Evolutionary conservation across 1,284 basidiomycete species (phyloP), one percentile per base, ranked within the genome.

Genomic region (Kwoniella shivajii): DNA sequence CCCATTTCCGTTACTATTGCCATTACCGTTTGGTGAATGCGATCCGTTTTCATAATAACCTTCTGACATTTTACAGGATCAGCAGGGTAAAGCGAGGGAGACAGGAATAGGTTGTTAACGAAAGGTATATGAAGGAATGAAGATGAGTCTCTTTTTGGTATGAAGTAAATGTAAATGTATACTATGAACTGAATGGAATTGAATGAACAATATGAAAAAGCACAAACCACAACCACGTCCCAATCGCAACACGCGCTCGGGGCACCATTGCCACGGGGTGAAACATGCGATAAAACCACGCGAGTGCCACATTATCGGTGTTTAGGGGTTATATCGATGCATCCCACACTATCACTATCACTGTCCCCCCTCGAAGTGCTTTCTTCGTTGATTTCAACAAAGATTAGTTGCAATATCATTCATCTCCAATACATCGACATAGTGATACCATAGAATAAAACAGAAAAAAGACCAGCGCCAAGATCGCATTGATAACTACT

Each of bases 11-110:
- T 18, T 18, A 24, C 27, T 42, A 6, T 18, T 45, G n/a, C 50
- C 41, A 13, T 53, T 49, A 14, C 49, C 56, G 27, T 62, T 56
- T 29, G 61, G 54, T 7, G 61, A 55, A 16, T 42, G 54, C 24
- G 59, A 54, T 42, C 52, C 47, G 20, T 61, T 33, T 38, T 74
- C 69, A 63, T 71, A 71, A 66, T 75, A 73, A 20, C 63, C 57
- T 50, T 75, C 73, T 37, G 63, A 61, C 70, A 73, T 75, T 47
- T 53, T 61, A 29, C 53, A 3, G 44, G 30, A 47, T n/a, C 30
- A 14, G n/a, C n/a, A 14, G 26, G 20, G 41, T 20, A 27, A n/a
- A 18, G 22, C 13, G 47, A 38, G 42, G 47, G 41, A 37, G 50
- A 53, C 20, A 33, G 27, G 31, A 34, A 50, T 27, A 34, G 29